Percentiles rank a stretch among this genome's conserved stretches.
Evolutionary conservation across 768 basidiomycete genomes (phyloP).

Genomic region (Rhodocollybia butyracea): DNA sequence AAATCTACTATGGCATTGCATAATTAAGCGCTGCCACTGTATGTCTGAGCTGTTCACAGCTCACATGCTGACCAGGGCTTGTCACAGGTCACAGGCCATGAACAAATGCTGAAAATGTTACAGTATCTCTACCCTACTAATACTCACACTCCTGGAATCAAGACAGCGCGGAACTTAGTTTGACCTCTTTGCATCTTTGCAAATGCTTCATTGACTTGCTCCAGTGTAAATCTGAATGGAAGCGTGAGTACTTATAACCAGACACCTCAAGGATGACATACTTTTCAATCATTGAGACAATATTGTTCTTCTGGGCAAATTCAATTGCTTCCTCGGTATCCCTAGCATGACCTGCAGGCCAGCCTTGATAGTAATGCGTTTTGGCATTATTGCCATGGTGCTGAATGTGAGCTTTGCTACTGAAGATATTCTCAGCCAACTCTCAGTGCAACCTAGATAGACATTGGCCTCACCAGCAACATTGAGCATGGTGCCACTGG

Average conservation of each 20-base stretch:
- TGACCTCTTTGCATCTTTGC: conserved; percentile 1
- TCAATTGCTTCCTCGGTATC: conserved; percentile 1
- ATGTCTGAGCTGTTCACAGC: too few relatives aligned
- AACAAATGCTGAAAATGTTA: too few relatives aligned
- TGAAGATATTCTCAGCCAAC: not conserved
- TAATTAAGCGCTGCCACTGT: too few relatives aligned
- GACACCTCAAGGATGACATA: not conserved
- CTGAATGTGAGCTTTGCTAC: conserved; percentile 3
- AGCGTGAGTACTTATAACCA: not conserved
- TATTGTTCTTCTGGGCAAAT: conserved; percentile 4
- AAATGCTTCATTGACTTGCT: not conserved
- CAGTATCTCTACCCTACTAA: too few relatives aligned
- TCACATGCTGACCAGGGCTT: too few relatives aligned
- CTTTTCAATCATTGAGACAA: not conserved
- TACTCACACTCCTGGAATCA: not conserved
- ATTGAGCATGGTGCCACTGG: conserved; percentile 1
- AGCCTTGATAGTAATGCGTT: not conserved
- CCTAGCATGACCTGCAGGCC: conserved; percentile 1
- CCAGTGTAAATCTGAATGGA: not conserved
- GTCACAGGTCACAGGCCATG: too few relatives aligned
- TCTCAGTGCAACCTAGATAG: too few relatives aligned
- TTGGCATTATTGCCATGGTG: not conserved
- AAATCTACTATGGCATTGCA: too few relatives aligned
- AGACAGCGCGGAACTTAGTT: not conserved
- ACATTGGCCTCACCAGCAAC: not conserved